Conservation (phyloP, 2,329 filamentous ascomycete genomes). For the Curvularia lunata region DNA sequence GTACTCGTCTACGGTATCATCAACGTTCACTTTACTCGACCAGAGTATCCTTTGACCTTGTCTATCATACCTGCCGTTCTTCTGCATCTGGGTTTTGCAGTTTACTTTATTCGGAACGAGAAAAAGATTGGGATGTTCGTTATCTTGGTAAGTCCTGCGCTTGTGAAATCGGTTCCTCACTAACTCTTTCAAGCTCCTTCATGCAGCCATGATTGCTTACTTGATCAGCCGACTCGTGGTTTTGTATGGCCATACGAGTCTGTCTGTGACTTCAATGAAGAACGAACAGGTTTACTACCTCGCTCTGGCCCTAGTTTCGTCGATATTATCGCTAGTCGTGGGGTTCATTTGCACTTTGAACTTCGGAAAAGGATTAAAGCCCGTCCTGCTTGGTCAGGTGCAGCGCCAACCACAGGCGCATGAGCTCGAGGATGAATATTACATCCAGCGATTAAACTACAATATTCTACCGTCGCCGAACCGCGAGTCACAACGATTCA, state of each 20-base stretch:
- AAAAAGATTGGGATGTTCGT: conserved; percentile 15
- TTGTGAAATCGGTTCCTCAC: not conserved
- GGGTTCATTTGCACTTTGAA: conserved; percentile 26
- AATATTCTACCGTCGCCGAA: conserved; percentile 12
- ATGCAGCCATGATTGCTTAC: conserved; percentile 28
- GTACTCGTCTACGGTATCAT: conserved; percentile 30
- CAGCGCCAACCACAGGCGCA: conserved; percentile 13
- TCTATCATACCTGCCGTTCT: conserved; percentile 29
- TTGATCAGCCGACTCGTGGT: conserved; percentile 28
- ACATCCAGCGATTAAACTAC: conserved; percentile 22
- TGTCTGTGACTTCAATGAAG: conserved; percentile 24
- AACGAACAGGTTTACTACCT: conserved; percentile 34
- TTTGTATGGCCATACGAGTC: conserved; percentile 17
- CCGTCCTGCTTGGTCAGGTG: conserved; percentile 22
- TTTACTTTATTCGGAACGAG: conserved; percentile 22
- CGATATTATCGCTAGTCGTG: conserved; percentile 9
- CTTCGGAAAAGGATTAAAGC: conserved; percentile 32
- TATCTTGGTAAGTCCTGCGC: conserved; percentile 21
- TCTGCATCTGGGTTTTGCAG: conserved; percentile 21
- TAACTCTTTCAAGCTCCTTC: conserved; percentile 16
- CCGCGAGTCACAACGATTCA: conserved; percentile 15
- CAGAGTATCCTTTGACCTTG: conserved; percentile 34
- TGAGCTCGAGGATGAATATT: conserved; percentile 13
- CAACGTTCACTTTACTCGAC: conserved; percentile 29
- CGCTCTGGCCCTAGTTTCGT: conserved; percentile 16